Percentiles rank a stretch among this genome's conserved stretches.
phyloP scores from a whole-genome alignment of 2,329 filamentous ascomycete species.

The Pseudogymnoascus sp. region DNA sequence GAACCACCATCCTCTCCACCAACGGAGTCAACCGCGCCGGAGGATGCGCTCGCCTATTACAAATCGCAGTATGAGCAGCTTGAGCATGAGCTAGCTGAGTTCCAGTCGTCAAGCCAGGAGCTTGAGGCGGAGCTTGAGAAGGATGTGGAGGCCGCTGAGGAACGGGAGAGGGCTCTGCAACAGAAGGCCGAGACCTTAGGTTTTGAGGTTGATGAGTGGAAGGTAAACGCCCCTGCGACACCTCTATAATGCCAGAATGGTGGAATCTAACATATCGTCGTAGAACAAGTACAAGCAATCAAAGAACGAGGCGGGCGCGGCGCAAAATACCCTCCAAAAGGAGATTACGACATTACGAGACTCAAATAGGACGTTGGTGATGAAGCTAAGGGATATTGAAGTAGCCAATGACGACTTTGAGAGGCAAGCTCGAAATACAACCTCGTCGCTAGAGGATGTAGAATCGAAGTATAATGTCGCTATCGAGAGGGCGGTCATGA shows the following conservation, averaged over 20 bases:
- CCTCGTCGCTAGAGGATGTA: slow-evolving; percentile 90
- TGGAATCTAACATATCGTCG: slow-evolving; percentile 17
- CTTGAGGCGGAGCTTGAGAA: slow-evolving; percentile 91
- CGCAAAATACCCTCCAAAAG: slow-evolving; percentile 83
- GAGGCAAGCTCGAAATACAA: slow-evolving; percentile 89
- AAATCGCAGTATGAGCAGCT: slow-evolving; percentile 92
- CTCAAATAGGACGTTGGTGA: slow-evolving; percentile 68
- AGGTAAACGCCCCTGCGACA: slow-evolving; percentile 48
- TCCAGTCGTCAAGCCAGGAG: slow-evolving; percentile 88
- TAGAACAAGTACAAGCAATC: slow-evolving; percentile 95
- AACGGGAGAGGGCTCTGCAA: slow-evolving; percentile 76
- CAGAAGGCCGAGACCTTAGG: slow-evolving; percentile 78
- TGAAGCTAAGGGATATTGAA: slow-evolving; percentile 87
- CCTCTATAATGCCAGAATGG: slow-evolving; percentile 13
- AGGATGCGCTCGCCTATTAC: slow-evolving; percentile 86
- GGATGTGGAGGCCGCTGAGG: slow-evolving; percentile 92
- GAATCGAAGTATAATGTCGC: slow-evolving; percentile 95
- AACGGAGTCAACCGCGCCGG: slow-evolving; percentile 45
- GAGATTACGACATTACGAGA: slow-evolving; percentile 91
- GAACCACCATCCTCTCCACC: slow-evolving; percentile 59
- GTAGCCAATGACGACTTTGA: slow-evolving; percentile 98
- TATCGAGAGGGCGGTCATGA: slow-evolving; percentile 84
- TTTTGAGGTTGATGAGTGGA: slow-evolving; percentile 97
- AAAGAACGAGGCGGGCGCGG: slow-evolving; percentile 76
- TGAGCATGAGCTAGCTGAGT: slow-evolving; percentile 85